phyloP scores from a whole-genome alignment of 768 basidiomycete species.

The Cyclocybe cylindracea region DNA sequence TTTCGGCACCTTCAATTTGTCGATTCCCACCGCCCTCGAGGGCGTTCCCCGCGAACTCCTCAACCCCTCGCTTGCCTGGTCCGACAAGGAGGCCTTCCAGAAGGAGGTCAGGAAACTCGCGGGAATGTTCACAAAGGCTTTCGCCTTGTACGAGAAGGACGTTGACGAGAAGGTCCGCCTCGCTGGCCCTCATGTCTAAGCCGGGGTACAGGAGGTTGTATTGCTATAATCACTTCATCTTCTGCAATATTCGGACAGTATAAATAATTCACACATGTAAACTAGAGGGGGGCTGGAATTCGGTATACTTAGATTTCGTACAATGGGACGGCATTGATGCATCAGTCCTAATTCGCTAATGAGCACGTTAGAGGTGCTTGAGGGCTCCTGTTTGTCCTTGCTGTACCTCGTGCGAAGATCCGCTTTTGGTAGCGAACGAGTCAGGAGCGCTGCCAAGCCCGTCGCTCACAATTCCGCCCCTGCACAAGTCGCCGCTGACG shows the following conservation, averaged over 20 bases:
- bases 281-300: no score
- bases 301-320: no score
- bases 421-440: no score
- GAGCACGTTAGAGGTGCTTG: constrained; percentile 19
- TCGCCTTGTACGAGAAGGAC: constrained; percentile 87
- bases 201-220: not conserved
- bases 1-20: constrained; percentile 81
- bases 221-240: constrained; percentile 4
- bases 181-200: constrained; percentile 70
- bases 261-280: no score
- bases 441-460: no score
- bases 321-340: no score
- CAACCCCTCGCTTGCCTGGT: constrained; percentile 87
- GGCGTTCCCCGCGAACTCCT: constrained; percentile 91
- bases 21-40: constrained; percentile 79
- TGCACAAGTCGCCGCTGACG: no score
- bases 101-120: constrained; percentile 86
- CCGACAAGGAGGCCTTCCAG: constrained; percentile 86
- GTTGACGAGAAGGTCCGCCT: constrained; percentile 77
- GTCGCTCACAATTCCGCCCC: no score
- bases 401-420: constrained; percentile 23
- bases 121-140: constrained; percentile 94
- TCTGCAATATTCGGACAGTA: not conserved
- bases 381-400: constrained; percentile 83
- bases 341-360: not conserved